Evolutionary conservation across 768 basidiomycete species (phyloP), one percentile per base, ranked within the genome.

Genomic region (Mycena vulgaris): DNA sequence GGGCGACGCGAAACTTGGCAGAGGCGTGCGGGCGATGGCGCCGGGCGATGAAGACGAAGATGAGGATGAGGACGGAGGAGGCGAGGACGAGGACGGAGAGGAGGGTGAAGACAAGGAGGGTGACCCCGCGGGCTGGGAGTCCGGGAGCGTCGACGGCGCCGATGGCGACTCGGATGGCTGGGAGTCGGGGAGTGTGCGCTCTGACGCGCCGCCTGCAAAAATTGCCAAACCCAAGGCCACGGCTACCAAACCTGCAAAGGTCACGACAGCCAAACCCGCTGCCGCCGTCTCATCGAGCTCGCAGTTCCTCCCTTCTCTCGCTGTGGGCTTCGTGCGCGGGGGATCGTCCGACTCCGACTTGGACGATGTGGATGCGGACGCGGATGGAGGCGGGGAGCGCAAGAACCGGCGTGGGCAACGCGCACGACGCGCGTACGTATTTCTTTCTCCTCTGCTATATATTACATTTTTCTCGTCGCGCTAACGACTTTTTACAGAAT

Each of bases 351-450:
- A 89, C 63, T 93, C 92, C 28, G 96, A 97, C 74, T 85, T 89
- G 69, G 90, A 92, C 76, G 92, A 93, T 68, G 84, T 81, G 25
- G 94, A 92, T 72, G 83, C 81, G 39, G 86, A 83, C 27, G 83
- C 83, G 33, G 88, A 83, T 19, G 82, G 83, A 28, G 80, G 77
- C 1, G 80, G 85, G 53, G 92, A 91, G 84, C 27, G 64, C 23
- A 98, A 94, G 83, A 97, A 99, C 75, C 83, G 97, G 63, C 86
- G 96, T 42, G 98, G 97, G 33, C 98, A 99, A 79, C 83, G 96
- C 56, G 97, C 97, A n/a, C 86, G 98, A 68, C 86, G 93, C 83
- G 94, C 94, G 98, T 98, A 80, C 88, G 97, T 92, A 17, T 64
- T 52, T n/a, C 31, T 31, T 58, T 58, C 28, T 52, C 47, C 25